These are phyloP conservation scores for Puccinia sorghi DNA, from an alignment of 1,284 basidiomycete genomes.

Conservation along the genomic window DNA sequence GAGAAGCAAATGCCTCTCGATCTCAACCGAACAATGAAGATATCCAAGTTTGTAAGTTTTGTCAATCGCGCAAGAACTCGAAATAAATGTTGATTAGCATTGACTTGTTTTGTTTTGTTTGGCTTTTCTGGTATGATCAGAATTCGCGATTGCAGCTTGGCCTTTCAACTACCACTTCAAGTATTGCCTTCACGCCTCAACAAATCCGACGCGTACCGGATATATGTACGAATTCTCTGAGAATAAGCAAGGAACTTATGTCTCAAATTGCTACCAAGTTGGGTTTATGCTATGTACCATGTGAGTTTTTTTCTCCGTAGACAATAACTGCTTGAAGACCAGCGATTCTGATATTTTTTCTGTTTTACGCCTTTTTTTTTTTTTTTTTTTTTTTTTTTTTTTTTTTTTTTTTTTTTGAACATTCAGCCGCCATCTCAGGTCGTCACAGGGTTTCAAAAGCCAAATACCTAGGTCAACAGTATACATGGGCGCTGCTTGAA, in stretches of 20 bases:
- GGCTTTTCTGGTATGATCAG: background rate
- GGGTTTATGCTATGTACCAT: constrained; percentile 23
- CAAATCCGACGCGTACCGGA: constrained; percentile 43
- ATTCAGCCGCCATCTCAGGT: constrained; percentile 35
- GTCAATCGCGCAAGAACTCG: background rate
- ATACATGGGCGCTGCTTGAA: constrained; percentile 24
- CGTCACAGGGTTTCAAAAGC: constrained; percentile 8
- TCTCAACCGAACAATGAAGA: constrained; percentile 21
- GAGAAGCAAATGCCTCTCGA: constrained; percentile 30
- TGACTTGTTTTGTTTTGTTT: background rate
- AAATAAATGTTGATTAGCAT: background rate
- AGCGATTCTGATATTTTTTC: background rate
- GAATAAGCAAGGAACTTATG: constrained; percentile 27
- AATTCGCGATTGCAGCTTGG: constrained; percentile 41
- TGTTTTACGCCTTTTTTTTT: background rate
- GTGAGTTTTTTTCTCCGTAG: background rate
- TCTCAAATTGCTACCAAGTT: constrained; percentile 1
- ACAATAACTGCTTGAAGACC: background rate
- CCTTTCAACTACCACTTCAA: constrained; percentile 21
- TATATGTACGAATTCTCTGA: constrained; percentile 25
- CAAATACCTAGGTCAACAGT: constrained; percentile 16
- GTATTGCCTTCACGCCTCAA: constrained; percentile 12
- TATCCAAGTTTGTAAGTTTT: constrained; percentile 35
- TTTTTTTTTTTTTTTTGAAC: background rate
- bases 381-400: background rate